These are phyloP conservation scores for Acanthamoeba healyi DNA, from an alignment of 208 protist genomes.

Conservation along the genomic window DNA sequence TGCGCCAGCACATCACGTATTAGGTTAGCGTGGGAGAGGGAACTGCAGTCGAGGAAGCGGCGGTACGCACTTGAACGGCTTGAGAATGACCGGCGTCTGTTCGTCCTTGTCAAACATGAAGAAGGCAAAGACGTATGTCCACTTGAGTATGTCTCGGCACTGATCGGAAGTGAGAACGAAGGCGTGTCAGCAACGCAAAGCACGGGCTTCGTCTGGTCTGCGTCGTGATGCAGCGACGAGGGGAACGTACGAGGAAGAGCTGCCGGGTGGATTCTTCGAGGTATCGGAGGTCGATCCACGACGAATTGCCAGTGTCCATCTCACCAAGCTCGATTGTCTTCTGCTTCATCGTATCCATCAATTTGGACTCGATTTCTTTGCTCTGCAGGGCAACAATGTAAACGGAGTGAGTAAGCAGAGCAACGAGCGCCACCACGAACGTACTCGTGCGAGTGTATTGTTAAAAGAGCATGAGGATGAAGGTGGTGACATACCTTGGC, in stretches of 20 bases:
- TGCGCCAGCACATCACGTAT: neutral
- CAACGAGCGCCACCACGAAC: too few species aligned
- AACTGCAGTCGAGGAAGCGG: neutral
- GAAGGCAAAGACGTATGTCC: slow-evolving; percentile 56
- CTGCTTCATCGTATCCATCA: slow-evolving; percentile 13
- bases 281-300: slow-evolving; percentile 64
- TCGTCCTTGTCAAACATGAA: slow-evolving; percentile 61
- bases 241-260: slow-evolving; percentile 25
- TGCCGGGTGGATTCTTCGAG: slow-evolving; percentile 47
- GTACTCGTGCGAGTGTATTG: too few species aligned
- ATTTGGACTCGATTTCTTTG: neutral
- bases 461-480: neutral
- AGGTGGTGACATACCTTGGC: neutral
- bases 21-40: neutral
- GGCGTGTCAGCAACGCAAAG: neutral
- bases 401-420: too few species aligned
- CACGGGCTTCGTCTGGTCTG: too few species aligned
- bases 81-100: slow-evolving; percentile 50
- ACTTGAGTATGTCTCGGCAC: slow-evolving; percentile 61
- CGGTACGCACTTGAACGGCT: slow-evolving; percentile 30
- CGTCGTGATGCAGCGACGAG: too few species aligned
- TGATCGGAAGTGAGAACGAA: neutral
- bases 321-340: slow-evolving; percentile 22
- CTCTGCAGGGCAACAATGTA: neutral
- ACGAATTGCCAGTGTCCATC: neutral